Evolutionary conservation across 352 stramenopile genomes (phyloP), one percentile per base, ranked within the genome.

Genomic region (Pythium chondricola): DNA sequence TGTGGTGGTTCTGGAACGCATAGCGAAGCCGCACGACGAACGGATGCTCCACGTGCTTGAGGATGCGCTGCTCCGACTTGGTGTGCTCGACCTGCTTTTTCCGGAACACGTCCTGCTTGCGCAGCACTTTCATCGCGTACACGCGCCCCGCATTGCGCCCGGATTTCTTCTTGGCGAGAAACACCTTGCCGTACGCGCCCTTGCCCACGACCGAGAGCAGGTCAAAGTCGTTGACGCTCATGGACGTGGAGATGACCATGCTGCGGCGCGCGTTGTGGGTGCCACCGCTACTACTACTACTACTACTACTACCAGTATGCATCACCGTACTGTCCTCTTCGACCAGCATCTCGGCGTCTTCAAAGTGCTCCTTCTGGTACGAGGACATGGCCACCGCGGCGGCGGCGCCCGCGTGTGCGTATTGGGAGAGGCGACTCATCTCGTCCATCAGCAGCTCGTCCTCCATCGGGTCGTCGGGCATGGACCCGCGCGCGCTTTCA

Each of bases 91-190:
- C 75, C 51, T 91, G 83, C 38, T 91, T 82, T 52, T 93, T 91
- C 51, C 76, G 74, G 52, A 93, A 88, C 33, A 95, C 80, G 42
- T 93, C 71, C 37, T 88, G 66, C 57, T 95, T 95, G 10, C 74
- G 69, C 42, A 93, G 55, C 27, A 95, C 83, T 56, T 95, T 95
- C 82, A 93, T 93, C n/a, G 84, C 84, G 65, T 93, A 95, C 39
- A 93, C 69, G 21, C 75, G 65, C 0, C 81, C 82, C 2, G 72
- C 43, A 56, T 89, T 87, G 36, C 72, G 71, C 0, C 73, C 79
- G 17, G 64, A 52, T 29, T 91, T 90, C 46, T 91, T 92, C 47
- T 85, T 87, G 4, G 75, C 83, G 2, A 95, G 42, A 45, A 93
- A 88, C 17, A 95, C 84, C 32, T 95, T 95, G 26, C 80, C 79